Percentiles rank a stretch among this genome's conserved stretches.
These are phyloP conservation scores for Candida anglica DNA, from an alignment of 805 yeast genomes.

Conservation along the genomic window DNA sequence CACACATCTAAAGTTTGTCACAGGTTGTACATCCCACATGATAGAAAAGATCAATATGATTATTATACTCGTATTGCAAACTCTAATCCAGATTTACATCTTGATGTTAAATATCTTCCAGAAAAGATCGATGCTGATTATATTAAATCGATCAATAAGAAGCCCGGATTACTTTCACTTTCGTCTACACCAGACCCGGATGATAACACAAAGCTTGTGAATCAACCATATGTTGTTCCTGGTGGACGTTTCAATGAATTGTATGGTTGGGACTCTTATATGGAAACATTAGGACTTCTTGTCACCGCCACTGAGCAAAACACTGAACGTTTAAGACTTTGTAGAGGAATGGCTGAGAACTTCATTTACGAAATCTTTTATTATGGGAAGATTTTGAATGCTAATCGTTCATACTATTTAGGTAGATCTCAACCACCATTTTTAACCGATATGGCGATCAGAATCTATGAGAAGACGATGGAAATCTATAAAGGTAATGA, in stretches of 20 bases:
- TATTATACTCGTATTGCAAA: slow-evolving; percentile 56
- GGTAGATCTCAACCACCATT: slow-evolving; percentile 97
- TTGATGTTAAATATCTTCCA: slow-evolving; percentile 79
- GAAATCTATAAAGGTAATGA: slow-evolving; percentile 29
- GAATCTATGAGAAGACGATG: slow-evolving; percentile 59
- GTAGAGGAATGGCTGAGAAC: slow-evolving; percentile 88
- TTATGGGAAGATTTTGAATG: slow-evolving; percentile 91
- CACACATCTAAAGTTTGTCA: slow-evolving; percentile 52
- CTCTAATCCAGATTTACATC: slow-evolving; percentile 48
- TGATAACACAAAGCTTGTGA: slow-evolving; percentile 49
- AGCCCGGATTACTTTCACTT: slow-evolving; percentile 83
- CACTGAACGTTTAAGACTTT: slow-evolving; percentile 56
- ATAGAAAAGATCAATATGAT: slow-evolving; percentile 67
- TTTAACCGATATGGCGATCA: slow-evolving; percentile 84
- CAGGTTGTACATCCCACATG: slow-evolving; percentile 71
- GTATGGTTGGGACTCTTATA: slow-evolving; percentile 98
- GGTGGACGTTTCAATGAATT: slow-evolving; percentile 97
- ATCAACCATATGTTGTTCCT: slow-evolving; percentile 89
- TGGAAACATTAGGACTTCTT: slow-evolving; percentile 81
- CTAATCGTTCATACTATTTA: slow-evolving; percentile 86
- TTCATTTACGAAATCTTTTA: slow-evolving; percentile 85
- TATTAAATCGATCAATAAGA: slow-evolving; percentile 69
- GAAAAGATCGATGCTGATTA: slow-evolving; percentile 68
- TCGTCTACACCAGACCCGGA: slow-evolving; percentile 62
- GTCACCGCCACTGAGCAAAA: slow-evolving; percentile 40